phyloP scores from a whole-genome alignment of 495 filamentous ascomycete genomes.

The Daldinia childiae region DNA sequence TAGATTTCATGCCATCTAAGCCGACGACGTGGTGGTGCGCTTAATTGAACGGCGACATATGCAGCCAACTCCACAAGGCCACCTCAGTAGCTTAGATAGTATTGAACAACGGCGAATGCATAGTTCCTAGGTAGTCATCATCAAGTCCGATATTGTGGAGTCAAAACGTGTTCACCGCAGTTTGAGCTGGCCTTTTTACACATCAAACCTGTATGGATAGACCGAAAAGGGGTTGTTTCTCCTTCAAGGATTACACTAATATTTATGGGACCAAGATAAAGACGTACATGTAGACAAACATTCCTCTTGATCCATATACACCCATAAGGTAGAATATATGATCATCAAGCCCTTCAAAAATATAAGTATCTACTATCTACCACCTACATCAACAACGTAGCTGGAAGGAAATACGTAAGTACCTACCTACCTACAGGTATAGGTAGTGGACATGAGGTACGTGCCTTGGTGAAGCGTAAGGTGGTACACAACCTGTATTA shows the following conservation, averaged over 20 bases:
- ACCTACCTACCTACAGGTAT: too few relatives aligned
- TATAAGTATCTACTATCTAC: too few relatives aligned
- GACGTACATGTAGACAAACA: not conserved
- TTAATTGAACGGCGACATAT: not conserved
- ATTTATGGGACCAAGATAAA: not conserved
- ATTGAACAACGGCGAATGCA: not conserved
- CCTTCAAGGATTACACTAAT: not conserved
- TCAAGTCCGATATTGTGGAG: not conserved
- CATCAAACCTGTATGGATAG: not conserved
- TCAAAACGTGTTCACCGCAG: conserved; percentile 9
- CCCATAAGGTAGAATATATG: not conserved
- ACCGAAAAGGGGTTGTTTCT: not conserved
- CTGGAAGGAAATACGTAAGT: too few relatives aligned
- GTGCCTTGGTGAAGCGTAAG: too few relatives aligned
- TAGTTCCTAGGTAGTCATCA: not conserved
- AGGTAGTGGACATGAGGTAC: too few relatives aligned
- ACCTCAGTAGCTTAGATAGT: not conserved
- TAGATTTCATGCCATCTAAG: not conserved
- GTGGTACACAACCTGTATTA: too few relatives aligned
- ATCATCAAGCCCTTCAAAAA: not conserved
- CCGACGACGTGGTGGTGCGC: not conserved
- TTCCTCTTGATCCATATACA: not conserved
- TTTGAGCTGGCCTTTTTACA: conserved; percentile 1
- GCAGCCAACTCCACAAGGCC: not conserved
- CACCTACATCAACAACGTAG: too few relatives aligned